A percentile compares a stretch with the other conserved stretches of the same genome.
Evolutionary conservation across 768 basidiomycete species (phyloP).

Genomic region (Leccinum obscurum): DNA sequence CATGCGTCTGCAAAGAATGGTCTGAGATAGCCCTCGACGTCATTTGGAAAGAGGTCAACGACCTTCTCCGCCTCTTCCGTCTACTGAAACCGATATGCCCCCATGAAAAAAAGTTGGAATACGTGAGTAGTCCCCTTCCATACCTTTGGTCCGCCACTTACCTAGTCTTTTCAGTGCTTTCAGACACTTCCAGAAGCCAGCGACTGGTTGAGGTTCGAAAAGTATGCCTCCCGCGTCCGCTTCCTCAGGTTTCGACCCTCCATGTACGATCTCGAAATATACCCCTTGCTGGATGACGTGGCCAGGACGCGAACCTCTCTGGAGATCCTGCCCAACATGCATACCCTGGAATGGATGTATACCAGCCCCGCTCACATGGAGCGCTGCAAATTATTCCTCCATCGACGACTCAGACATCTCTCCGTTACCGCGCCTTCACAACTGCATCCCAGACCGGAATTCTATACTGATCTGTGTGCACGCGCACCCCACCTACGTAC

Average conservation of each 20-base stretch:
- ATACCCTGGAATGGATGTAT: slow-evolving; percentile 49
- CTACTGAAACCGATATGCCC: slow-evolving; percentile 47
- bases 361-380: slow-evolving; percentile 28
- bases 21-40: slow-evolving; percentile 54
- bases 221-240: slow-evolving; percentile 53
- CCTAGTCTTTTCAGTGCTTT: slow-evolving; percentile 38
- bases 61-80: slow-evolving; percentile 45
- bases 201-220: slow-evolving; percentile 58
- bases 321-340: slow-evolving; percentile 55
- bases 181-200: slow-evolving; percentile 39
- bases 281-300: slow-evolving; percentile 45
- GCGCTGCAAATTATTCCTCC: slow-evolving; percentile 56
- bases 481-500: slow-evolving; percentile 52
- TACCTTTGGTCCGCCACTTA: not conserved
- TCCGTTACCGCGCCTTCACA: slow-evolving; percentile 31
- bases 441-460: slow-evolving; percentile 5
- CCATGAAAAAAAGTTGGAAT: slow-evolving; percentile 18
- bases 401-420: slow-evolving; percentile 46
- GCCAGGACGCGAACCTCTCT: slow-evolving; percentile 54
- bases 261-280: slow-evolving; percentile 19
- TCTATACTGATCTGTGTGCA: slow-evolving; percentile 41
- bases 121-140: slow-evolving; percentile 14
- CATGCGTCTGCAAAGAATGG: slow-evolving; percentile 60
- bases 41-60: slow-evolving; percentile 57
- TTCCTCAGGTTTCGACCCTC: slow-evolving; percentile 26